A percentile compares a stretch with the other conserved stretches of the same genome.
These are phyloP conservation scores for Plasmodium vinckei DNA, from an alignment of 169 alveolate species.

Conservation along the genomic window DNA sequence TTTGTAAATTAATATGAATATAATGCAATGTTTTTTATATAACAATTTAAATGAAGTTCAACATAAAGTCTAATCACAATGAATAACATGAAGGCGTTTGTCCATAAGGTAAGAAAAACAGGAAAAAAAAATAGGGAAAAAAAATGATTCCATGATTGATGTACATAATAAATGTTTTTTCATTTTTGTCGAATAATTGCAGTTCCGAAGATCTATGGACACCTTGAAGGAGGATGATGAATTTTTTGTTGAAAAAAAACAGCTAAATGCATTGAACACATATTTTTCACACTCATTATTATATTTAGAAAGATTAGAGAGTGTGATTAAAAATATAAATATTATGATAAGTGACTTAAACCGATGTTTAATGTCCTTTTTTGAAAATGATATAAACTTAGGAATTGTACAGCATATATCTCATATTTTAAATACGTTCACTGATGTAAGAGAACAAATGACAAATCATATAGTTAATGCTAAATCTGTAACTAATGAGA, in stretches of 20 bases:
- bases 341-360: slow-evolving; percentile 76
- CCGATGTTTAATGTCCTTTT: slow-evolving; percentile 66
- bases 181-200: not conserved
- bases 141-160: not conserved
- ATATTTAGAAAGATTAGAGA: slow-evolving; percentile 71
- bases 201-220: slow-evolving; percentile 61
- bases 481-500: slow-evolving; percentile 27
- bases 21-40: not conserved
- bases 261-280: slow-evolving; percentile 35
- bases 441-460: slow-evolving; percentile 67
- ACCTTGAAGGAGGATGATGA: slow-evolving; percentile 58
- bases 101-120: slow-evolving; percentile 42
- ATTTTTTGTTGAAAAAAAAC: slow-evolving; percentile 51
- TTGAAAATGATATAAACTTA: slow-evolving; percentile 67
- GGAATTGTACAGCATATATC: slow-evolving; percentile 68
- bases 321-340: slow-evolving; percentile 63
- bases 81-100: slow-evolving; percentile 75
- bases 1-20: too few relatives aligned
- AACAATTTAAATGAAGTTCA: slow-evolving; percentile 7
- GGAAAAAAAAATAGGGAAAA: not conserved
- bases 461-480: slow-evolving; percentile 41
- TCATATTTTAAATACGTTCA: slow-evolving; percentile 53
- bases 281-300: slow-evolving; percentile 66
- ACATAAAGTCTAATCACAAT: not conserved
- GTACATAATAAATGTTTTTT: not conserved